Conservation (phyloP, 2,329 filamentous ascomycete species). For the Fusarium zealandicum region DNA sequence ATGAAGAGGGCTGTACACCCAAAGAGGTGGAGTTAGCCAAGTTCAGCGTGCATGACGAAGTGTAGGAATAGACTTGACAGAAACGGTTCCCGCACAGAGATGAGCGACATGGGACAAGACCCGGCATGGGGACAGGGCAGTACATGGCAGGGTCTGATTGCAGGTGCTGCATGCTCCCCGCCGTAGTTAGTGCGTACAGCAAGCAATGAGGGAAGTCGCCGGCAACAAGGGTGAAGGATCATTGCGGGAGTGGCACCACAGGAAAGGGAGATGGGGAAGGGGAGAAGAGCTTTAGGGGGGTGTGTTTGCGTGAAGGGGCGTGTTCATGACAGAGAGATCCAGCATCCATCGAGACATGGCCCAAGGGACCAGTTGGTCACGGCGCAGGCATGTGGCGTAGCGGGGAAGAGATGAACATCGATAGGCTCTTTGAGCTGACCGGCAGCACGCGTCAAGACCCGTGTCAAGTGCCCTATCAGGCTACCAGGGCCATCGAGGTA, state of each 20-base stretch:
- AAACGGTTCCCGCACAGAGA: constrained; percentile 40
- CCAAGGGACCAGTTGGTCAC: constrained; percentile 38
- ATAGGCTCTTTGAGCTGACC: constrained; percentile 39
- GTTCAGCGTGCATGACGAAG: constrained; percentile 42
- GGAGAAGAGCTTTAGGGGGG: constrained; percentile 18
- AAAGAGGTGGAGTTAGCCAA: constrained; percentile 25
- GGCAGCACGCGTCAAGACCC: constrained; percentile 31
- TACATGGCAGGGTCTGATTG: constrained; percentile 39
- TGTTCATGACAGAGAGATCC: constrained; percentile 27
- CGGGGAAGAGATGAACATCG: constrained; percentile 42
- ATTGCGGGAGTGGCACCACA: constrained; percentile 42
- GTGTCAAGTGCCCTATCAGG: constrained; percentile 36
- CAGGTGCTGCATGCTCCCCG: constrained; percentile 26
- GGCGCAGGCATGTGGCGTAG: constrained; percentile 43
- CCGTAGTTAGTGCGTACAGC: constrained; percentile 34
- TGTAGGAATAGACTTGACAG: constrained; percentile 31
- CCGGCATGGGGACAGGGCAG: constrained; percentile 34
- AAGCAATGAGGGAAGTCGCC: constrained; percentile 37
- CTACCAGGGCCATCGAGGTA: constrained; percentile 39
- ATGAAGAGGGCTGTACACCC: constrained; percentile 42
- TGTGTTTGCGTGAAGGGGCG: constrained; percentile 26
- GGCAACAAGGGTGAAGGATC: constrained; percentile 33
- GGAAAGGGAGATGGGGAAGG: constrained; percentile 26
- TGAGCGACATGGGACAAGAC: constrained; percentile 38
- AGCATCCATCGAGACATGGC: constrained; percentile 29